Percentiles rank a stretch among this genome's conserved stretches.
Evolutionary conservation across 2,329 filamentous ascomycete genomes (phyloP).

Genomic region (Fusarium sp.): DNA sequence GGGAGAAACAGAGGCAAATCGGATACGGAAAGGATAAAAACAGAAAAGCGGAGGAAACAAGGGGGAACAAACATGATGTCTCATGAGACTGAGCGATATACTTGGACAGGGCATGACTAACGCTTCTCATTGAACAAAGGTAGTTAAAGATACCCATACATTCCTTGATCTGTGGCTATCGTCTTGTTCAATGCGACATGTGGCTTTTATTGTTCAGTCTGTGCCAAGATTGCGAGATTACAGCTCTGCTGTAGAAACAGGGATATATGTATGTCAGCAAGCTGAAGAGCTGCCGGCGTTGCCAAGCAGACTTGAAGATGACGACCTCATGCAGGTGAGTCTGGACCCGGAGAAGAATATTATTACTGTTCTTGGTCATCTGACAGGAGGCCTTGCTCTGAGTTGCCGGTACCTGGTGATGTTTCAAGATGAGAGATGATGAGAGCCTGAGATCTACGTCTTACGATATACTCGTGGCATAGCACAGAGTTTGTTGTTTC

Average conservation of each 20-base stretch:
- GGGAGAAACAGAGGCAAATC: constrained; percentile 5
- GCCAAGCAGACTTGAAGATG: background rate
- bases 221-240: background rate
- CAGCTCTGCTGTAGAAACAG: background rate
- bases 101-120: constrained; percentile 41
- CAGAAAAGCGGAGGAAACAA: constrained; percentile 6
- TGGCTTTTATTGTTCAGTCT: background rate
- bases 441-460: background rate
- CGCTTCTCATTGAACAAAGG: constrained; percentile 40
- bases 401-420: background rate
- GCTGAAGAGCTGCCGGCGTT: background rate
- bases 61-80: constrained; percentile 7
- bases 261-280: constrained; percentile 2
- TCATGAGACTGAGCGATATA: constrained; percentile 20
- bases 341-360: background rate
- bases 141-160: constrained; percentile 44
- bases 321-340: background rate
- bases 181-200: background rate
- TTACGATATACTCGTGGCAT: background rate
- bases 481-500: background rate
- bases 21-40: constrained; percentile 3
- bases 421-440: background rate
- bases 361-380: background rate
- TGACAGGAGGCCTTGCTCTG: constrained; percentile 6
- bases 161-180: constrained; percentile 21